A percentile compares a stretch with the other conserved stretches of the same genome.
Conservation (phyloP, 2,329 filamentous ascomycete genomes). For the Ustulina deusta region DNA sequence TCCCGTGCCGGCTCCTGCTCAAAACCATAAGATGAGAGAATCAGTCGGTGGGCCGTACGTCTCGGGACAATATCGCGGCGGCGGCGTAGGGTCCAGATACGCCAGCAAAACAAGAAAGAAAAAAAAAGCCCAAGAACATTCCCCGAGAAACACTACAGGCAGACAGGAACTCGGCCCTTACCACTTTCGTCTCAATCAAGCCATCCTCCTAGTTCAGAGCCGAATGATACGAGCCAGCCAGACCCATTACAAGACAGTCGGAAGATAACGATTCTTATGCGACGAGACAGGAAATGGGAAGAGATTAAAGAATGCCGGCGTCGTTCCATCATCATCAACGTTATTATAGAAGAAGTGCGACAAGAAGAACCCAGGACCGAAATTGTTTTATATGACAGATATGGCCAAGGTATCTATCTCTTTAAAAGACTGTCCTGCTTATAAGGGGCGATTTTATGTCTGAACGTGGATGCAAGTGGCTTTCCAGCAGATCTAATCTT, state of each 20-base stretch:
- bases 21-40: background rate
- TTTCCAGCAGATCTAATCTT: constrained; percentile 2
- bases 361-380: background rate
- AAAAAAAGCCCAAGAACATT: too few relatives aligned
- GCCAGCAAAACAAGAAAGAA: too few relatives aligned
- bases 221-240: background rate
- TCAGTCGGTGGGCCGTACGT: background rate
- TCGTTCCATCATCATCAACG: background rate
- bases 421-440: background rate
- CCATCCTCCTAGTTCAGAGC: constrained; percentile 1
- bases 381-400: background rate
- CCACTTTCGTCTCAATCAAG: constrained; percentile 5
- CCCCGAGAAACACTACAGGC: background rate
- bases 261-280: constrained; percentile 6
- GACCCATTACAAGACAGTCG: background rate
- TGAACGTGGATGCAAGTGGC: background rate
- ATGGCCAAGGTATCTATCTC: background rate
- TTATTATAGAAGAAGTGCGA: constrained; percentile 1
- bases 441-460: constrained; percentile 8
- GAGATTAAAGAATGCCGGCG: background rate
- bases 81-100: background rate
- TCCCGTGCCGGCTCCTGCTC: constrained; percentile 2
- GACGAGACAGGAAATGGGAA: background rate
- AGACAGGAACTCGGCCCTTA: background rate
- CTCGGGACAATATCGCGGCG: constrained; percentile 1